These are phyloP conservation scores for Thecaphora thlaspeos DNA, from an alignment of 1,284 basidiomycete species.

Conservation along the genomic window DNA sequence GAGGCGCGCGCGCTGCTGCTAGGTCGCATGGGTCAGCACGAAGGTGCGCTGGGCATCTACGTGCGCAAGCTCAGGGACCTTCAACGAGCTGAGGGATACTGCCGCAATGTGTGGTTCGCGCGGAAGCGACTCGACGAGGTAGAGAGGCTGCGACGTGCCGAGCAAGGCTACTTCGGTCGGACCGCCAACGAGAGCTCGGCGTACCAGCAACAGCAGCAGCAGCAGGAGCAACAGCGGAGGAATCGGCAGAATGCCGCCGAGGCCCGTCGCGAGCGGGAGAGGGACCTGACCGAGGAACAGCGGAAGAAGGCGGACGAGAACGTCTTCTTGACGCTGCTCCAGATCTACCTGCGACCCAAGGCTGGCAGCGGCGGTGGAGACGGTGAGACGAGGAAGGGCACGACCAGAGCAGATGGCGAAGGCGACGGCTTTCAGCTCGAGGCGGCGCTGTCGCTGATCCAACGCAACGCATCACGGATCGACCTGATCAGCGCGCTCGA, in stretches of 20 bases:
- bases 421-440: slow-evolving; percentile 28
- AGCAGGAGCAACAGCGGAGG: background rate
- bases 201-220: slow-evolving; percentile 1
- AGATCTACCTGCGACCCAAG: slow-evolving; percentile 77
- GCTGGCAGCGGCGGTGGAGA: slow-evolving; percentile 3
- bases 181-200: background rate
- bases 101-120: slow-evolving; percentile 32
- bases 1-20: slow-evolving; percentile 86
- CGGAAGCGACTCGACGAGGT: slow-evolving; percentile 1
- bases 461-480: slow-evolving; percentile 75
- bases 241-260: background rate
- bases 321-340: slow-evolving; percentile 81
- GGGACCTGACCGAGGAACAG: background rate
- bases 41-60: slow-evolving; percentile 87
- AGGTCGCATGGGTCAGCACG: slow-evolving; percentile 84
- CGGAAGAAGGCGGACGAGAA: slow-evolving; percentile 13
- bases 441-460: slow-evolving; percentile 80
- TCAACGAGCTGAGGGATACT: slow-evolving; percentile 74
- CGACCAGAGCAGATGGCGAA: slow-evolving; percentile 55
- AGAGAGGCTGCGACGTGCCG: background rate
- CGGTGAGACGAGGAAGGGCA: slow-evolving; percentile 38
- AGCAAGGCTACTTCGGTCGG: background rate
- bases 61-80: slow-evolving; percentile 81
- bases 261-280: background rate
- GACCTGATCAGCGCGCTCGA: slow-evolving; percentile 77